Evolutionary conservation across 1,139 yeast genomes (phyloP).

Genomic region (Debaryomyces robertsiae): DNA sequence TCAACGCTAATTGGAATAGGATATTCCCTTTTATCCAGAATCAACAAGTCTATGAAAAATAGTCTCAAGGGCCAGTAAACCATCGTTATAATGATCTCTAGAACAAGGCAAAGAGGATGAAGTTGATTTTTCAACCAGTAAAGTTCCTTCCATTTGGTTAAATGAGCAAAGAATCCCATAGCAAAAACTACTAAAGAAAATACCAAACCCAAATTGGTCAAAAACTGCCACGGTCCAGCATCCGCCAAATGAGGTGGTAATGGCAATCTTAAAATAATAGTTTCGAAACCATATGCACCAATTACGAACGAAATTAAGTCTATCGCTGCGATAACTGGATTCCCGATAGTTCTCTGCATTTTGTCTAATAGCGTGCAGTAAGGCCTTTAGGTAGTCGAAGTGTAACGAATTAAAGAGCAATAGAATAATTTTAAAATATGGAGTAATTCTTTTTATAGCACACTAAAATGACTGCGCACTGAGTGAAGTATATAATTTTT

Average conservation of each 20-base stretch:
- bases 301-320: conserved; percentile 30
- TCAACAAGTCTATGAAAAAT: conserved; percentile 45
- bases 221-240: conserved; percentile 70
- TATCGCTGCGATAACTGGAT: conserved; percentile 28
- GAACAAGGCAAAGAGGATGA: conserved; percentile 55
- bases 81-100: conserved; percentile 59
- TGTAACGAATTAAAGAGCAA: too few species aligned
- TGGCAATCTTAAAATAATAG: conserved; percentile 17
- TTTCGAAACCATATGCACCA: conserved; percentile 34
- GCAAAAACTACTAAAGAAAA: conserved; percentile 48
- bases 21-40: conserved; percentile 32
- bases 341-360: conserved; percentile 33
- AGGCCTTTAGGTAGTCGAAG: too few species aligned
- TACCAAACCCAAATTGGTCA: conserved; percentile 53
- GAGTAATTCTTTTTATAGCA: neutral
- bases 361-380: too few species aligned
- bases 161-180: conserved; percentile 45
- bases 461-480: too few species aligned
- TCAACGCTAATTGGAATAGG: conserved; percentile 54
- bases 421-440: too few species aligned
- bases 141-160: conserved; percentile 23
- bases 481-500: too few species aligned
- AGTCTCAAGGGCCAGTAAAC: conserved; percentile 70
- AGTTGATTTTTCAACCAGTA: conserved; percentile 38
- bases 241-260: conserved; percentile 50